Evolutionary conservation across 257 asterid species (phyloP).

Genomic region (Gynochthodes officinalis): DNA sequence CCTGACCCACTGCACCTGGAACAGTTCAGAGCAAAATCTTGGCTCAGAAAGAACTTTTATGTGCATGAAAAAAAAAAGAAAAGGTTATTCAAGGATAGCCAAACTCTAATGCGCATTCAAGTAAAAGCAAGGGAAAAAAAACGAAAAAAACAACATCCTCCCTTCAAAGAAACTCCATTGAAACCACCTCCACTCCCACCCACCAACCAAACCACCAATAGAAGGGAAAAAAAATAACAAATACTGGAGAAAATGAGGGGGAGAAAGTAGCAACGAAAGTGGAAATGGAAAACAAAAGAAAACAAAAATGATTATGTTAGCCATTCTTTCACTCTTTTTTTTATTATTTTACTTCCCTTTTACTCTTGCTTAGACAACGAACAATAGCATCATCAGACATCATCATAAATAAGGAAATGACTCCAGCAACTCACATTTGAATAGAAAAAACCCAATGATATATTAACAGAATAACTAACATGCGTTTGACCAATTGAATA

Average conservation of each 20-base stretch:
- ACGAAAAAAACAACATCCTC: constrained; percentile 42
- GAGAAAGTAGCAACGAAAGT: constrained; percentile 32
- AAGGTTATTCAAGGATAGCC: constrained; percentile 20
- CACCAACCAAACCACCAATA: constrained; percentile 65
- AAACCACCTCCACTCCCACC: constrained; percentile 93
- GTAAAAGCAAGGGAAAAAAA: constrained; percentile 28
- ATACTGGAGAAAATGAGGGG: constrained; percentile 15
- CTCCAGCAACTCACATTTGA: constrained; percentile 26
- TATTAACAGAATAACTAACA: not conserved
- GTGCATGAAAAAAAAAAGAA: constrained; percentile 23
- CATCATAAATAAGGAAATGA: constrained; percentile 33
- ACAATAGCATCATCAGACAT: constrained; percentile 32
- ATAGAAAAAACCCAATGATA: constrained; percentile 3
- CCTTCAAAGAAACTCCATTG: constrained; percentile 80
- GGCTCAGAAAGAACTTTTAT: constrained; percentile 23
- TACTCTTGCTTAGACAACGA: constrained; percentile 48
- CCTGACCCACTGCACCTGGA: constrained; percentile 54
- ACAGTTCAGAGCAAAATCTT: constrained; percentile 39
- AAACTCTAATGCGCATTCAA: constrained; percentile 37
- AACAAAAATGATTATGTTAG: constrained; percentile 36
- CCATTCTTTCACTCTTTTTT: constrained; percentile 36
- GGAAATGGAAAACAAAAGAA: constrained; percentile 19
- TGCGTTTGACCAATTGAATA: constrained; percentile 1
- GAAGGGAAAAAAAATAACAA: constrained; percentile 17
- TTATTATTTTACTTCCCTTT: constrained; percentile 46